These are phyloP conservation scores for Auriculariales sp. DNA, from an alignment of 768 basidiomycete genomes.

Conservation along the genomic window DNA sequence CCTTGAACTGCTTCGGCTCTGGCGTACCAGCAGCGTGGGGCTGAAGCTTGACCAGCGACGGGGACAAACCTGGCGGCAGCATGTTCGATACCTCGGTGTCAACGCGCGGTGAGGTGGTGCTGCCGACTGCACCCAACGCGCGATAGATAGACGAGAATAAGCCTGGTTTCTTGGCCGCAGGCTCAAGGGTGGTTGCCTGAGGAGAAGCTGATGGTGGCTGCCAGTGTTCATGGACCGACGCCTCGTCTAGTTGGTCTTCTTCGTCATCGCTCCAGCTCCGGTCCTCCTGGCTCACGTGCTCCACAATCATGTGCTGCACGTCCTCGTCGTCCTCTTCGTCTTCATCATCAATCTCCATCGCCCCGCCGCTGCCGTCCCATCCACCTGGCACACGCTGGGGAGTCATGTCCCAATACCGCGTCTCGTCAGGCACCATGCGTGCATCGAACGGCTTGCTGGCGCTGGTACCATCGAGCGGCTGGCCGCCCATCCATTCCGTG, in stretches of 20 bases:
- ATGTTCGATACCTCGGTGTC: too few relatives aligned
- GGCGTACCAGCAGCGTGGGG: too few relatives aligned
- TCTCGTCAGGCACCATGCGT: background rate
- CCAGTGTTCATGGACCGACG: too few relatives aligned
- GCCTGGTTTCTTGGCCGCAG: background rate
- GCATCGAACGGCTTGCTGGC: background rate
- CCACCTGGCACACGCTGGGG: background rate
- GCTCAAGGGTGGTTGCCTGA: too few relatives aligned
- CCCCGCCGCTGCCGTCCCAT: background rate
- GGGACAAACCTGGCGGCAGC: too few relatives aligned
- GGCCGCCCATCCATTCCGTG: background rate
- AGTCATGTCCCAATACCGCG: background rate
- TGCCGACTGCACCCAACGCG: too few relatives aligned
- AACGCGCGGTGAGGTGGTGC: too few relatives aligned
- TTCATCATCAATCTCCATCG: slow-evolving; percentile 8
- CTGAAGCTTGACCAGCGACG: too few relatives aligned
- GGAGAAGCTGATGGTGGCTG: too few relatives aligned
- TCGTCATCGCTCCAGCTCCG: background rate
- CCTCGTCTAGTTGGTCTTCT: background rate
- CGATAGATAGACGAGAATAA: slow-evolving; percentile 1
- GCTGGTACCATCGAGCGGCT: too few relatives aligned
- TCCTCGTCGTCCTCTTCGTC: slow-evolving; percentile 7
- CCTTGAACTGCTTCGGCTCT: too few relatives aligned
- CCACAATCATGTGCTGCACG: too few relatives aligned
- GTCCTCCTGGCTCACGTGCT: background rate